A percentile compares a stretch with the other conserved stretches of the same genome.
phyloP scores from a whole-genome alignment of 192 early-diverging fungal species.

The Gonapodya sp. region DNA sequence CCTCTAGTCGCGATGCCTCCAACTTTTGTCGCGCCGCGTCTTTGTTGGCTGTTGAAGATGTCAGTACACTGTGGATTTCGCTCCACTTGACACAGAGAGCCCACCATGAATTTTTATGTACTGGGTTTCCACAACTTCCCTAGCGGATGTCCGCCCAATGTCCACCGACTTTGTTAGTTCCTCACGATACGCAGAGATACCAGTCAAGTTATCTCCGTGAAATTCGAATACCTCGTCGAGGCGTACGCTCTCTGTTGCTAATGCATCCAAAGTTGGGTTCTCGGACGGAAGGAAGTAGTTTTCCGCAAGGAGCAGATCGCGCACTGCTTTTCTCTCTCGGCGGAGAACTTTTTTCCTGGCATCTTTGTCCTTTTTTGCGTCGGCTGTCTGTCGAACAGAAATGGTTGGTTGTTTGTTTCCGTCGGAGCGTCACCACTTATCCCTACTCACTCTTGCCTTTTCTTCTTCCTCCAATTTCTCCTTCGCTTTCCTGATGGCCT shows the following conservation, averaged over 20 bases:
- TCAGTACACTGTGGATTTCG: not conserved
- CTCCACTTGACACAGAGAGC: not conserved
- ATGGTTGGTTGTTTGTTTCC: not conserved
- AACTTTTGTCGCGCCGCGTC: not conserved
- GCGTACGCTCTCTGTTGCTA: not conserved
- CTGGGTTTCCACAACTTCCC: not conserved
- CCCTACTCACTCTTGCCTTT: slow-evolving; percentile 11
- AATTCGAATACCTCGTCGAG: not conserved
- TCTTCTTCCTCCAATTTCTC: slow-evolving; percentile 15
- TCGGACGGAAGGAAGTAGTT: slow-evolving; percentile 66
- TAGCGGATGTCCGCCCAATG: not conserved
- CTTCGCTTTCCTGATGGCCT: slow-evolving; percentile 27
- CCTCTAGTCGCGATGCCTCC: not conserved
- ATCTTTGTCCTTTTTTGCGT: slow-evolving; percentile 77
- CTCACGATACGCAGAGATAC: not conserved
- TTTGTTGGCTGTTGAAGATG: not conserved
- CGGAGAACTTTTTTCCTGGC: slow-evolving; percentile 75
- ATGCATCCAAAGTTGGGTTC: not conserved
- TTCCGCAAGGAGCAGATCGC: slow-evolving; percentile 62
- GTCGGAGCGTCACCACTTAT: not conserved
- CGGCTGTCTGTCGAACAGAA: slow-evolving; percentile 28
- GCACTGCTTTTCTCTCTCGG: slow-evolving; percentile 86
- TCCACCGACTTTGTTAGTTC: not conserved
- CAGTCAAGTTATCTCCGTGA: not conserved
- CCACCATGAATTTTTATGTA: not conserved